These are phyloP conservation scores for Anthoceros angustus DNA, from an alignment of 225 moss, liverwort and hornwort genomes.

Conservation along the genomic window DNA sequence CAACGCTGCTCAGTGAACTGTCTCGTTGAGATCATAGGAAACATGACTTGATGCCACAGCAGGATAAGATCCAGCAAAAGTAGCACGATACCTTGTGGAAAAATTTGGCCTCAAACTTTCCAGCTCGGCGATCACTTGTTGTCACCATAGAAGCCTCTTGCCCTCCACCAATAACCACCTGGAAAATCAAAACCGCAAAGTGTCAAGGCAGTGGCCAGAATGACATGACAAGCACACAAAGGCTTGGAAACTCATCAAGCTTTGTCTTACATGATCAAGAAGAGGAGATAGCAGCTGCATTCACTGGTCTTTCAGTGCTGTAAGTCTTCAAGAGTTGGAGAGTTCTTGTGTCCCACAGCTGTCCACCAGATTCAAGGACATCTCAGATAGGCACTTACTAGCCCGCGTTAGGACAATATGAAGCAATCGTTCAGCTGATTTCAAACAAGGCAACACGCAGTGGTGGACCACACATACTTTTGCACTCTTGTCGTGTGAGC, in stretches of 20 bases:
- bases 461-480: conserved; percentile 18
- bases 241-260: neutral
- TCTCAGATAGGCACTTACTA: neutral
- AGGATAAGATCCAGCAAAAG: no score
- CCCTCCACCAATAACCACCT: conserved; percentile 91
- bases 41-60: no score
- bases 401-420: neutral
- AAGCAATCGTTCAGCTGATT: neutral
- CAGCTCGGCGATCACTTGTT: conserved; percentile 70
- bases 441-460: neutral
- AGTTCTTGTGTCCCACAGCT: conserved; percentile 79
- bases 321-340: conserved; percentile 69
- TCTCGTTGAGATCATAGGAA: no score
- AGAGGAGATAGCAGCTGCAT: conserved; percentile 81
- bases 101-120: conserved; percentile 95
- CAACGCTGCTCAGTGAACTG: neutral
- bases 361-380: conserved; percentile 4
- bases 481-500: conserved; percentile 76
- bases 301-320: conserved; percentile 74
- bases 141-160: conserved; percentile 97
- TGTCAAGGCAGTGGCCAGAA: no score
- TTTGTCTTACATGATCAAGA: conserved; percentile 47
- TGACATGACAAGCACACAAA: conserved; percentile 1
- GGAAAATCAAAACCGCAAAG: conserved; percentile 4
- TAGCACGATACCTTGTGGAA: conserved; percentile 57